A percentile compares a stretch with the other conserved stretches of the same genome.
These are phyloP conservation scores for Massarina eburnea DNA, from an alignment of 2,329 filamentous ascomycete species.

Conservation along the genomic window DNA sequence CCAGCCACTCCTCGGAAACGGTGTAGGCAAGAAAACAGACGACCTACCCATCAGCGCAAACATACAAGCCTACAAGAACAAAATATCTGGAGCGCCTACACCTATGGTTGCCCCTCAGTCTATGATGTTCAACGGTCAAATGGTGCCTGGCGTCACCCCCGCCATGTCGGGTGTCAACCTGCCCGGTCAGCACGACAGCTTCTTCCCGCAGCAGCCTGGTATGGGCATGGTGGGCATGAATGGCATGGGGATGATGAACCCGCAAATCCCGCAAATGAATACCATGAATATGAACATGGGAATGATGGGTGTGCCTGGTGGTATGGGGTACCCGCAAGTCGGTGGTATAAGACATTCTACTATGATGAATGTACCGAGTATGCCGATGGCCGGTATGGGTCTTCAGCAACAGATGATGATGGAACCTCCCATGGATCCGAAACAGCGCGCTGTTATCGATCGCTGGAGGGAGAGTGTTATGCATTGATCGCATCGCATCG, in stretches of 20 bases:
- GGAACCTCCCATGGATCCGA: constrained; percentile 45
- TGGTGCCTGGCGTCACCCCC: constrained; percentile 12
- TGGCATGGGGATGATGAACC: constrained; percentile 14
- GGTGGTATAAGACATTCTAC: constrained; percentile 13
- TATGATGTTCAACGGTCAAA: constrained; percentile 16
- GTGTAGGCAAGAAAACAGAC: constrained; percentile 25
- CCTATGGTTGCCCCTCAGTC: constrained; percentile 10
- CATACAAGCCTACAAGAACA: constrained; percentile 42
- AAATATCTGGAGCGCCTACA: constrained; percentile 22
- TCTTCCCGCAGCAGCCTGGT: constrained; percentile 13
- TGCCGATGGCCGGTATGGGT: constrained; percentile 3
- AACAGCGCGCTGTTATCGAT: constrained; percentile 60
- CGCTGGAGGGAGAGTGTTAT: constrained; percentile 56
- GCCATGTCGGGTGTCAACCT: constrained; percentile 15
- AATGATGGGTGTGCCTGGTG: constrained; percentile 13
- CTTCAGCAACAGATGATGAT: constrained; percentile 20
- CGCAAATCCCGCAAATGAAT: constrained; percentile 4
- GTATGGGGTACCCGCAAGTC: constrained; percentile 14
- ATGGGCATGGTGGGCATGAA: constrained; percentile 24
- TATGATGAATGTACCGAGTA: constrained; percentile 15
- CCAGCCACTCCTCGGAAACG: constrained; percentile 28
- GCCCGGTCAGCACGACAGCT: constrained; percentile 14
- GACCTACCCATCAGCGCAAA: constrained; percentile 34
- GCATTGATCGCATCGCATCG: constrained; percentile 10
- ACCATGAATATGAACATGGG: constrained; percentile 7